These are phyloP conservation scores for Fusarium gaditjirri DNA, from an alignment of 2,329 filamentous ascomycete genomes.

Conservation along the genomic window DNA sequence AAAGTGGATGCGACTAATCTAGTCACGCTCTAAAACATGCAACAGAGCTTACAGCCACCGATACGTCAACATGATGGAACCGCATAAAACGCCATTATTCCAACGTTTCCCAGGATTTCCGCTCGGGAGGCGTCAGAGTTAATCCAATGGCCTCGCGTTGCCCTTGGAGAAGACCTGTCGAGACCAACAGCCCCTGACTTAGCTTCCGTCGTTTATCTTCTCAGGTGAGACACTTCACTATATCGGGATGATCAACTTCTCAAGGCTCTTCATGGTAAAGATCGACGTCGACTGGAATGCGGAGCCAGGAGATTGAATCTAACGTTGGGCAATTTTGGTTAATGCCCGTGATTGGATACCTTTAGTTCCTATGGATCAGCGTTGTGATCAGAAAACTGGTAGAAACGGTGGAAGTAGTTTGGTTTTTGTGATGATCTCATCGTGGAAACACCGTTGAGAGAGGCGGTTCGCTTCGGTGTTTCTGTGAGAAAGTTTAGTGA, in stretches of 20 bases:
- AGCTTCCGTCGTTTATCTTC: not conserved
- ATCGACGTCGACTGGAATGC: slow-evolving; percentile 22
- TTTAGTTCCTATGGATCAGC: not conserved
- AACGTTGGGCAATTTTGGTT: not conserved
- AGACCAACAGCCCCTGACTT: not conserved
- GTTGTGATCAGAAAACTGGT: not conserved
- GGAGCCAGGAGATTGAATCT: not conserved
- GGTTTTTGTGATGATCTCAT: slow-evolving; percentile 15
- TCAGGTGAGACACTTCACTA: not conserved
- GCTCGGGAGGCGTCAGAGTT: slow-evolving; percentile 15
- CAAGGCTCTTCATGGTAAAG: not conserved
- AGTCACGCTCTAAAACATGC: not conserved
- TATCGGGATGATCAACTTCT: not conserved
- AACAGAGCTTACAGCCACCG: slow-evolving; percentile 21
- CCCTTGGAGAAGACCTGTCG: slow-evolving; percentile 1
- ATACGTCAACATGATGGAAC: not conserved
- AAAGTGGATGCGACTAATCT: not conserved
- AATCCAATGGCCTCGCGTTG: not conserved
- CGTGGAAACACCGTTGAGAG: not conserved
- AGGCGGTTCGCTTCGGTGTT: not conserved
- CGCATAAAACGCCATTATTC: not conserved
- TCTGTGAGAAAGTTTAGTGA: not conserved
- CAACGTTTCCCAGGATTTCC: not conserved
- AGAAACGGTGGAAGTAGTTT: not conserved
- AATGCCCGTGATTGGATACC: not conserved